Conservation (phyloP, 257 asterid genomes). For the Avicennia marina region DNA sequence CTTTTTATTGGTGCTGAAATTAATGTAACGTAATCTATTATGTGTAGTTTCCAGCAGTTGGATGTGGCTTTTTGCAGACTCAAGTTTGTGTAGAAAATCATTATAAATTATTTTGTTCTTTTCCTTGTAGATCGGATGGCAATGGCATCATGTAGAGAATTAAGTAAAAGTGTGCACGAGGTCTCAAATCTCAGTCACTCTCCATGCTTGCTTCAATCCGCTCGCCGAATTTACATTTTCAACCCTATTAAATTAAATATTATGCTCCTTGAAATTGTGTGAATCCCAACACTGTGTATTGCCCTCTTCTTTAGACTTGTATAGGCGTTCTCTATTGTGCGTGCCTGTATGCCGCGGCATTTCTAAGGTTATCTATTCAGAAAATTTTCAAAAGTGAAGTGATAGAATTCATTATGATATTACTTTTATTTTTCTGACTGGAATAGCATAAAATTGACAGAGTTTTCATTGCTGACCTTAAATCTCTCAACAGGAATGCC, state of each 20-base stretch:
- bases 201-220: background rate
- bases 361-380: too few relatives aligned
- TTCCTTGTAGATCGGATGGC: slow-evolving; percentile 22
- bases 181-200: background rate
- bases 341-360: too few relatives aligned
- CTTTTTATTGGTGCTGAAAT: slow-evolving; percentile 11
- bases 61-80: slow-evolving; percentile 8
- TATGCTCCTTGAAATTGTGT: background rate
- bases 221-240: too few relatives aligned
- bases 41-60: slow-evolving; percentile 23
- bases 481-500: too few relatives aligned
- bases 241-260: background rate
- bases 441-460: too few relatives aligned
- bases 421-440: too few relatives aligned
- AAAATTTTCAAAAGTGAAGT: too few relatives aligned
- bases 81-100: slow-evolving; percentile 36
- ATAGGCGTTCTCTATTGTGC: too few relatives aligned
- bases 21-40: slow-evolving; percentile 22
- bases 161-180: background rate
- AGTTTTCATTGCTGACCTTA: too few relatives aligned
- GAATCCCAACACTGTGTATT: too few relatives aligned
- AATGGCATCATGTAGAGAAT: slow-evolving; percentile 12
- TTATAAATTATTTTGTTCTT: slow-evolving; percentile 17
- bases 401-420: too few relatives aligned
- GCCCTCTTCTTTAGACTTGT: too few relatives aligned